phyloP scores from a whole-genome alignment of 2,329 filamentous ascomycete genomes.

The Penicillium brasilianum region DNA sequence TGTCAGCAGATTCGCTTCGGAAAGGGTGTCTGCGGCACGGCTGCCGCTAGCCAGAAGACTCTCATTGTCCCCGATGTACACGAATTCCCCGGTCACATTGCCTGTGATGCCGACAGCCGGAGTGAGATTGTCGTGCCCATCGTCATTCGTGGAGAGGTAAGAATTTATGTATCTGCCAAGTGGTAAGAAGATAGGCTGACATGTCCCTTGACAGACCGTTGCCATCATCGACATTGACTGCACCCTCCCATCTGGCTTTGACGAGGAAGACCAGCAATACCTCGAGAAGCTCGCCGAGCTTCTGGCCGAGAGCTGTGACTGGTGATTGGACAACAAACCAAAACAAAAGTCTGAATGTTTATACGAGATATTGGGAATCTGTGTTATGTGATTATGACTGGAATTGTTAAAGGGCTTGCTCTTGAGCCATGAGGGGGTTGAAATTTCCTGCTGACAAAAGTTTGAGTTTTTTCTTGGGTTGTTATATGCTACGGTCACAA shows the following conservation, averaged over 20 bases:
- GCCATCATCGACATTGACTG: conserved; percentile 57
- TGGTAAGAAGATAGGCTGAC: background rate
- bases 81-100: conserved; percentile 55
- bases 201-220: conserved; percentile 43
- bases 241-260: conserved; percentile 49
- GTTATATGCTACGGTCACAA: background rate
- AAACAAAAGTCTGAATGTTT: background rate
- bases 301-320: conserved; percentile 50
- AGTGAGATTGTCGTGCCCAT: conserved; percentile 59
- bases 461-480: conserved; percentile 2
- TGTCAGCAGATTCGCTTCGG: conserved; percentile 55
- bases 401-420: conserved; percentile 8
- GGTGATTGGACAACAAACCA: conserved; percentile 24
- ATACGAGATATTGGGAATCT: background rate
- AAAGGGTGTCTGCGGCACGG: conserved; percentile 54
- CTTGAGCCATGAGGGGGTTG: background rate
- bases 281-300: conserved; percentile 50
- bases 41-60: conserved; percentile 46
- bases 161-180: conserved; percentile 17
- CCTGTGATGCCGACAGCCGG: conserved; percentile 54
- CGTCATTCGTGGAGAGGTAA: conserved; percentile 45
- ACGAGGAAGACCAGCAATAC: conserved; percentile 50
- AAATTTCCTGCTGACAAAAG: conserved; percentile 9
- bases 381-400: conserved; percentile 18
- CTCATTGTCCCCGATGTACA: conserved; percentile 52